Conservation (phyloP, 805 yeast species). For the Nakazawaea wyomingensis region DNA sequence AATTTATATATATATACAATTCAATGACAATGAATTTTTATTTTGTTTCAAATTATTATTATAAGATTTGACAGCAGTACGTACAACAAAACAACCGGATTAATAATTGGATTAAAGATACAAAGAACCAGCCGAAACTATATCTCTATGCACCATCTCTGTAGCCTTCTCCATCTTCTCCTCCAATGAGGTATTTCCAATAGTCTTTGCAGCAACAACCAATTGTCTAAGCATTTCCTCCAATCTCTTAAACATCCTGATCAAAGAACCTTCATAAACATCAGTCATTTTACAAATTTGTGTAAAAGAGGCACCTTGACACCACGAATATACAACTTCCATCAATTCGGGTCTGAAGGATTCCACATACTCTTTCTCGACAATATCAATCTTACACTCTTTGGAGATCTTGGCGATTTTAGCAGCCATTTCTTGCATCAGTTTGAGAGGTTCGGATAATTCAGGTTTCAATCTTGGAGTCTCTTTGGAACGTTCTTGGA, state of each 20-base stretch:
- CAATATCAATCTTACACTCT: conserved; percentile 85
- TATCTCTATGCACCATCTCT: conserved; percentile 88
- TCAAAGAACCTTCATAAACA: conserved; percentile 94
- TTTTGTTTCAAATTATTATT: too few species aligned
- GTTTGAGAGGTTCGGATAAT: conserved; percentile 85
- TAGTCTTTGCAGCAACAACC: conserved; percentile 87
- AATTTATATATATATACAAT: too few species aligned
- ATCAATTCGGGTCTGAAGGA: conserved; percentile 87
- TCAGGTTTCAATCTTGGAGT: conserved; percentile 83
- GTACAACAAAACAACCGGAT: too few species aligned
- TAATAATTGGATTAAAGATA: conserved; percentile 61
- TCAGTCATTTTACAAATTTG: conserved; percentile 99
- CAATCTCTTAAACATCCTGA: conserved; percentile 88
- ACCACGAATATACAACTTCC: conserved; percentile 98
- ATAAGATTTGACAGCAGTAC: not conserved
- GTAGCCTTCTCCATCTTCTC: conserved; percentile 84
- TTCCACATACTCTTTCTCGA: conserved; percentile 90
- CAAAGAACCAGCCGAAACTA: conserved; percentile 93
- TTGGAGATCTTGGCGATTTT: conserved; percentile 84
- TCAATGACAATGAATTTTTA: too few species aligned
- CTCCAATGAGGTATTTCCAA: conserved; percentile 84
- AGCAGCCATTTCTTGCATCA: conserved; percentile 85
- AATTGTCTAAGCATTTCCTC: conserved; percentile 92
- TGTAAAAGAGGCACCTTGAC: conserved; percentile 91
- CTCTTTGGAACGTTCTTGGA: conserved; percentile 93